Evolutionary conservation across 2,329 filamentous ascomycete species (phyloP).

Genomic region (Hypomyces perniciosus): DNA sequence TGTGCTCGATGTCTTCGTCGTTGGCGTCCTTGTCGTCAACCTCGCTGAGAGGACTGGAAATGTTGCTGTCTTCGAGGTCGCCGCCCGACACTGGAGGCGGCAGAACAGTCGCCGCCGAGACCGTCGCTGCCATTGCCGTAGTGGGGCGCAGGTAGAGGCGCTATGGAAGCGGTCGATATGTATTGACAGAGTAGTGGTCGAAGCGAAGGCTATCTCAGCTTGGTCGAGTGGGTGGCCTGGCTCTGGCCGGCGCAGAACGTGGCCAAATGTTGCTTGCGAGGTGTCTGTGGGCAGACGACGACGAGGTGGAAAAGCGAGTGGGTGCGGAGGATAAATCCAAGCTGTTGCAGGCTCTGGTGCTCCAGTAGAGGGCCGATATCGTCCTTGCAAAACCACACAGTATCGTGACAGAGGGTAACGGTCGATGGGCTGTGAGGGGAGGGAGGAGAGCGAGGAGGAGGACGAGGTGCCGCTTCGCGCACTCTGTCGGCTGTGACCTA

Average conservation of each 20-base stretch:
- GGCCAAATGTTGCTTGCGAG: constrained; percentile 7
- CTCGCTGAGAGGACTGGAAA: constrained; percentile 89
- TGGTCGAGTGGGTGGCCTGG: neutral
- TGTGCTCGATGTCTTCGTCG: constrained; percentile 60
- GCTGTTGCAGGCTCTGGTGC: neutral
- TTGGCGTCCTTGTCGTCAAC: constrained; percentile 75
- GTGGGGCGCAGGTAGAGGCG: constrained; percentile 15
- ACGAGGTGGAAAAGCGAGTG: constrained; percentile 1
- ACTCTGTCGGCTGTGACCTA: constrained; percentile 9
- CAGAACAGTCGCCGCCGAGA: constrained; percentile 43
- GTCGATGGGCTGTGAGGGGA: constrained; percentile 12
- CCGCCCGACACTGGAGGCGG: constrained; percentile 34
- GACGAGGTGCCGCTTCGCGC: constrained; percentile 14
- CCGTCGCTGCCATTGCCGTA: constrained; percentile 46
- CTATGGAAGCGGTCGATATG: constrained; percentile 5
- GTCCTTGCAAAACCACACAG: constrained; percentile 4
- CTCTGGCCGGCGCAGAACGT: constrained; percentile 7
- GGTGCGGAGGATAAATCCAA: neutral
- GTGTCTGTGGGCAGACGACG: constrained; percentile 7
- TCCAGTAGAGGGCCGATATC: constrained; percentile 2
- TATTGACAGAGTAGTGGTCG: constrained; percentile 1
- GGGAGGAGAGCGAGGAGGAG: constrained; percentile 4
- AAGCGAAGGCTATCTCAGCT: constrained; percentile 4
- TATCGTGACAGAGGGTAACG: constrained; percentile 5
- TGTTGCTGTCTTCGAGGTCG: constrained; percentile 59